A percentile compares a stretch with the other conserved stretches of the same genome.
phyloP scores from a whole-genome alignment of 352 stramenopile species.

The Pythium dissotocum region DNA sequence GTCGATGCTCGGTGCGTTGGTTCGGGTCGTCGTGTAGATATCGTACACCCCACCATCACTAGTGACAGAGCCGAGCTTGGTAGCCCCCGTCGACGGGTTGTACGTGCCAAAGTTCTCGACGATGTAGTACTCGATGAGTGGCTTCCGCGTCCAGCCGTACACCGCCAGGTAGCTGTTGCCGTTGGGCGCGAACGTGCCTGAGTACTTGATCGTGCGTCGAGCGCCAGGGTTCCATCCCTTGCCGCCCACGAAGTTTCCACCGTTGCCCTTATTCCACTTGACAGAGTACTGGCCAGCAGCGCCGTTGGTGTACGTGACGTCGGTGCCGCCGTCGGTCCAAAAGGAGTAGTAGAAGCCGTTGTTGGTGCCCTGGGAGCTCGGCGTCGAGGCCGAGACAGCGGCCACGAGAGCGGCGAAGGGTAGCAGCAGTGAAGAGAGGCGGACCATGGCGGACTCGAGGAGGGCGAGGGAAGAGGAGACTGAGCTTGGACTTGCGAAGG shows the following conservation, averaged over 20 bases:
- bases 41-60: constrained; percentile 13
- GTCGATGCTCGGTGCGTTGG: constrained; percentile 14
- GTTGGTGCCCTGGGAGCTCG: neutral
- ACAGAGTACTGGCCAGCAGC: constrained; percentile 12
- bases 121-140: constrained; percentile 20
- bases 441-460: constrained; percentile 4
- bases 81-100: constrained; percentile 11
- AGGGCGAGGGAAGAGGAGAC: neutral
- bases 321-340: constrained; percentile 4
- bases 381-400: neutral
- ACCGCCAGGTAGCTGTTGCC: constrained; percentile 15
- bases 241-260: constrained; percentile 11
- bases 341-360: constrained; percentile 18
- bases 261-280: constrained; percentile 3
- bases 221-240: constrained; percentile 13
- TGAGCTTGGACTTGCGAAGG: neutral
- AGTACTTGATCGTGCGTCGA: no score
- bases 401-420: neutral
- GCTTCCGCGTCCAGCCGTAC: constrained; percentile 14
- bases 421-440: constrained; percentile 1
- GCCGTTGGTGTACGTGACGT: constrained; percentile 8
- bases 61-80: constrained; percentile 3
- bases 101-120: constrained; percentile 17
- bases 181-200: constrained; percentile 4
- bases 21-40: constrained; percentile 15